Base-by-base conservation (phyloP, 1,284 basidiomycete species). In the Boletus sp. region DNA sequence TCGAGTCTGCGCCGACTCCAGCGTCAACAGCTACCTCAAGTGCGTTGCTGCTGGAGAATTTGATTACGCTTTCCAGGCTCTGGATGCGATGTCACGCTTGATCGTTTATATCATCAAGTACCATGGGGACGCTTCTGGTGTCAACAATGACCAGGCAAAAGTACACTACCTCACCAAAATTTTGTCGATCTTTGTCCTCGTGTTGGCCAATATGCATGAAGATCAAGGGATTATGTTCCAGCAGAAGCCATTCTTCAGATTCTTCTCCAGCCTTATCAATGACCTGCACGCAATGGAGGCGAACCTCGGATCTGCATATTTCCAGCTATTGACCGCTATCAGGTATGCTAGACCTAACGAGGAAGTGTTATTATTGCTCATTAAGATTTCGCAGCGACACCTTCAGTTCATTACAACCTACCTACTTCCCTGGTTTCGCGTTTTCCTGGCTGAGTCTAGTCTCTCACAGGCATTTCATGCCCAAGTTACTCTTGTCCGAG, bases 101-200 rank as follows among this genome's bases (percentile, higher is more conserved):
- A 92, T 99, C 55, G 91, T 94, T 39, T 91, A 97, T 66, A 96
- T 99, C 74, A 94, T 99, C 81, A 99, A 99, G 74, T 98, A 99
- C 67, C 95, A 99, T 58, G 94, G 92, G 20, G 95, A 98, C 67
- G 88, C 88, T 43, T 85, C 78, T 12, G 91, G 88, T 26, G 77
- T 88, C 53, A 90, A 93, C 71, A 91, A 92, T 60, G 90, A 94
- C 61, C 89, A 92, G 59, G 90, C 92, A 17, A 97, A 98, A 69
- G 91, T 94, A 20, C 90, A 96, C 64, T 99, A 99, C 71, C 76
- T 97, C 63, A 94, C 94, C 55, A 99, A 99, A 76, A 96, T 99
- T 52, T 72, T 99, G 48, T 96, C 94, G 8, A 99, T 99, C 68
- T 88, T 98, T 64, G 92, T 98, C 37, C 82, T 99, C 52, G 94